Base-by-base conservation (phyloP, 2,329 filamentous ascomycete species). In the Diaporthe amygdali region DNA sequence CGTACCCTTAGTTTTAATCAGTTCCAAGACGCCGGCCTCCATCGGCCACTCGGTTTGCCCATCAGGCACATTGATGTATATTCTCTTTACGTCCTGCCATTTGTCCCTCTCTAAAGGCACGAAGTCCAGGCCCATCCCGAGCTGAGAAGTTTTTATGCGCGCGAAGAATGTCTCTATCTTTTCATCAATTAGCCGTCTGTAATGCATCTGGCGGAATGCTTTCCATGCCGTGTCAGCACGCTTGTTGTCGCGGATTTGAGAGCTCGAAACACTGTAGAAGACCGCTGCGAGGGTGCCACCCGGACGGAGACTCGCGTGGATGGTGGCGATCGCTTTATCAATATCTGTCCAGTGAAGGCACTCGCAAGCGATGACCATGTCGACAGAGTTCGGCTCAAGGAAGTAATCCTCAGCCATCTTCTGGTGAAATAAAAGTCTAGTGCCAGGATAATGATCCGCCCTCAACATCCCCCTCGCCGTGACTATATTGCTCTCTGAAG, bases 221-320 rank as follows among this genome's bases (percentile, higher is more conserved):
- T 12, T 55, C 6, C 55, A 68, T 2, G 47, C 63, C 6, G 30
- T 30, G 1, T 71, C 55, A 17, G 61, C 71, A 4, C 54, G 56
- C 37, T 68, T 55, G 30, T 69, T 49, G 22, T 30, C 27, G 9
- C 17, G 34, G 22, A 61, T 49, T 12, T 25, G 34, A 5, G 54
- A 17, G 20, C 44, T 61, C 25, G 44, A 10, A 2, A 71, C 49
- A 7, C 63, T 66, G 55, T 72, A 71, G 32, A 72, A 68, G 10
- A 72, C 71, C 14, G 71, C 59, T 17, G 56, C 71, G 3, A 71
- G 61, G 1, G 71, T 72, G 44, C 71, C 71, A n/a, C 71, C 71
- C 10, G 68, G 47, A 46, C 71, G 61, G 12, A 72, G 49, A n/a
- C 66, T 68, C n/a, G 37, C 34, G 34, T 66, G 66, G 22, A 71